phyloP scores from a whole-genome alignment of 177 flowering plant genomes.

The Vitis hybrid region DNA sequence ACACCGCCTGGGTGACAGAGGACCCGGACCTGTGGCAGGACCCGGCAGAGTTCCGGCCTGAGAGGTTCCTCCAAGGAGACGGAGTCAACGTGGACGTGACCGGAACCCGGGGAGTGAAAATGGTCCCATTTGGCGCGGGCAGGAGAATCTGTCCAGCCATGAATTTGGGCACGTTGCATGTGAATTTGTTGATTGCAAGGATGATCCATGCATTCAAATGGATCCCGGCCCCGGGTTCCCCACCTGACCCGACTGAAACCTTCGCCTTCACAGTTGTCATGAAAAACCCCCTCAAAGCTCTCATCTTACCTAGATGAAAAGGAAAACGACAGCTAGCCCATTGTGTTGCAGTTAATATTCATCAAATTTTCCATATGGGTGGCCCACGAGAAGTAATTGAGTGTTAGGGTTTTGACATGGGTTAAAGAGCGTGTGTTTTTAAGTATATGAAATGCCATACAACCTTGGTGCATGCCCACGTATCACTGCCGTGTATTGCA shows the following conservation, averaged over 20 bases:
- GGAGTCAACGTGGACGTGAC: constrained; percentile 79
- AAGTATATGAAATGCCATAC: too few relatives aligned
- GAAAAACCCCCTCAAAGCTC: constrained; percentile 80
- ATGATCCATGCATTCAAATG: constrained; percentile 85
- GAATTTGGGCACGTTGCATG: constrained; percentile 71
- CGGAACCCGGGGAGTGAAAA: constrained; percentile 62
- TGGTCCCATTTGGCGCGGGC: constrained; percentile 92
- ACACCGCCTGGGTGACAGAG: constrained; percentile 81
- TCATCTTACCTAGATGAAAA: constrained; percentile 55
- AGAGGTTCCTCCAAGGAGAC: constrained; percentile 79
- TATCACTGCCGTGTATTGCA: too few relatives aligned
- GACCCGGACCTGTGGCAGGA: constrained; percentile 73
- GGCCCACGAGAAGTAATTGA: too few relatives aligned
- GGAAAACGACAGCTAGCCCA: too few relatives aligned
- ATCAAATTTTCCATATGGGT: too few relatives aligned
- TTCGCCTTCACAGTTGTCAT: constrained; percentile 88
- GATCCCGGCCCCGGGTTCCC: constrained; percentile 52
- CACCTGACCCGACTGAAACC: constrained; percentile 84
- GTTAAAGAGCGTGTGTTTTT: too few relatives aligned
- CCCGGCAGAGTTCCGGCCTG: constrained; percentile 78
- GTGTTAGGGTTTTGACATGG: too few relatives aligned
- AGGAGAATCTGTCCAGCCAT: constrained; percentile 85
- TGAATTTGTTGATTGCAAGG: constrained; percentile 64
- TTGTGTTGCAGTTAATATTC: too few relatives aligned
- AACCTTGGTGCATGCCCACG: too few relatives aligned